Conservation (phyloP, 2,329 filamentous ascomycete species). For the Tolypocladium nubicola region DNA sequence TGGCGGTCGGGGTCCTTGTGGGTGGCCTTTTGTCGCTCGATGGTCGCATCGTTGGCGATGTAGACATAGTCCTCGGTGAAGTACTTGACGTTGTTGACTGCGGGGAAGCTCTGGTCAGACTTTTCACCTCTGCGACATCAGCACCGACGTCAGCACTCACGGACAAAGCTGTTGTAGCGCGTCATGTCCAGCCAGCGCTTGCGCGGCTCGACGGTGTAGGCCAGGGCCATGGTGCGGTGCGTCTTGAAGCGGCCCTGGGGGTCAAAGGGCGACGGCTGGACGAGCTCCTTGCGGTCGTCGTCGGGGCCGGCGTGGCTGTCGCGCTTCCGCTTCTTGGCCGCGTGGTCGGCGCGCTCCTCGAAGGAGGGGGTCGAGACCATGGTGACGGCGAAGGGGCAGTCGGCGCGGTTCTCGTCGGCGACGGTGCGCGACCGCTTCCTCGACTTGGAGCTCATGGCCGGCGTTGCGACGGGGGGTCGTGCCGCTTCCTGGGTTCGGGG, state of each 20-base stretch:
- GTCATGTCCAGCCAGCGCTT: slow-evolving; percentile 49
- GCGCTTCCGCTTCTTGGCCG: slow-evolving; percentile 37
- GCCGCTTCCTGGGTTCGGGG: not conserved
- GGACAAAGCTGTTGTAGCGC: slow-evolving; percentile 49
- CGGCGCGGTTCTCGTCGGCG: slow-evolving; percentile 40
- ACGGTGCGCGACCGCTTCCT: slow-evolving; percentile 42
- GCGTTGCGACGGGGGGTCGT: not conserved
- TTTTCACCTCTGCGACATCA: not conserved
- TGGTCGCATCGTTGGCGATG: slow-evolving; percentile 46
- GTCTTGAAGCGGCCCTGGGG: slow-evolving; percentile 44
- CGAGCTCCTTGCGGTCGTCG: slow-evolving; percentile 31
- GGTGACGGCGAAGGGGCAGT: slow-evolving; percentile 41
- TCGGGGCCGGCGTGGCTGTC: slow-evolving; percentile 26
- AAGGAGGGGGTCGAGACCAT: slow-evolving; percentile 16
- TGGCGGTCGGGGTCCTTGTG: slow-evolving; percentile 6
- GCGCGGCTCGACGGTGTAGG: slow-evolving; percentile 42
- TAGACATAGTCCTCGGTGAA: slow-evolving; percentile 48
- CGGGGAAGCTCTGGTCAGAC: not conserved
- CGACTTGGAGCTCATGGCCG: slow-evolving; percentile 19
- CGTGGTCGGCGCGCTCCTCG: slow-evolving; percentile 24
- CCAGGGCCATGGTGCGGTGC: slow-evolving; percentile 41
- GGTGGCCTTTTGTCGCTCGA: slow-evolving; percentile 35
- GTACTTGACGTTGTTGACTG: slow-evolving; percentile 48
- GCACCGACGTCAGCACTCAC: slow-evolving; percentile 28
- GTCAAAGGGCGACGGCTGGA: slow-evolving; percentile 44